Evolutionary conservation across 2,329 filamentous ascomycete species (phyloP).

Genomic region (Aspergillus sp.): DNA sequence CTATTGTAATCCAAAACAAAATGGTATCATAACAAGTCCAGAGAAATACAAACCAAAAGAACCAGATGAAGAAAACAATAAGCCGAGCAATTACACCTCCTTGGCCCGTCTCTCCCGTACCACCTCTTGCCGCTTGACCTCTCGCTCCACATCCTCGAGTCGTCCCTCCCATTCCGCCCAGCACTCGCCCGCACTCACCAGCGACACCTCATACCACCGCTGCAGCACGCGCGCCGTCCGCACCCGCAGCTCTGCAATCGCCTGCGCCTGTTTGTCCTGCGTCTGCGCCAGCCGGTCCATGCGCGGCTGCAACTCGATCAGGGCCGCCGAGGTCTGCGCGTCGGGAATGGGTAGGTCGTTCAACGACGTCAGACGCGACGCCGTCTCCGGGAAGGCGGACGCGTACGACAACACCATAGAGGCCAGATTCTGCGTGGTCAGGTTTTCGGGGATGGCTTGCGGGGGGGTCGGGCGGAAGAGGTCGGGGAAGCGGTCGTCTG

Average conservation of each 20-base stretch:
- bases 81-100: constrained; percentile 16
- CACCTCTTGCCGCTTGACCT: constrained; percentile 62
- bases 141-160: constrained; percentile 63
- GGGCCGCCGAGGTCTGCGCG: constrained; percentile 37
- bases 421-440: constrained; percentile 35
- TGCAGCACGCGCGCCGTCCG: constrained; percentile 53
- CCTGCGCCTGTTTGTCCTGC: constrained; percentile 38
- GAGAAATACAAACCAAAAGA: constrained; percentile 1
- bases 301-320: constrained; percentile 43
- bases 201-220: constrained; percentile 70
- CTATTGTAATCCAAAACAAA: background rate
- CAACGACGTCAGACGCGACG: constrained; percentile 47
- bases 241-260: constrained; percentile 41
- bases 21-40: constrained; percentile 10
- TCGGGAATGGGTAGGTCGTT: constrained; percentile 47
- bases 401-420: constrained; percentile 46
- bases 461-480: constrained; percentile 37
- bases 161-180: constrained; percentile 71
- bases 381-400: constrained; percentile 45
- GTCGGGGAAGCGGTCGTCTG: constrained; percentile 41
- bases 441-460: constrained; percentile 31
- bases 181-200: constrained; percentile 65
- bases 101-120: constrained; percentile 54
- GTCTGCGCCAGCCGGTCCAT: constrained; percentile 33
- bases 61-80: background rate